These are phyloP conservation scores for Sambucus nigra DNA, from an alignment of 129 eudicot genomes.

Conservation along the genomic window DNA sequence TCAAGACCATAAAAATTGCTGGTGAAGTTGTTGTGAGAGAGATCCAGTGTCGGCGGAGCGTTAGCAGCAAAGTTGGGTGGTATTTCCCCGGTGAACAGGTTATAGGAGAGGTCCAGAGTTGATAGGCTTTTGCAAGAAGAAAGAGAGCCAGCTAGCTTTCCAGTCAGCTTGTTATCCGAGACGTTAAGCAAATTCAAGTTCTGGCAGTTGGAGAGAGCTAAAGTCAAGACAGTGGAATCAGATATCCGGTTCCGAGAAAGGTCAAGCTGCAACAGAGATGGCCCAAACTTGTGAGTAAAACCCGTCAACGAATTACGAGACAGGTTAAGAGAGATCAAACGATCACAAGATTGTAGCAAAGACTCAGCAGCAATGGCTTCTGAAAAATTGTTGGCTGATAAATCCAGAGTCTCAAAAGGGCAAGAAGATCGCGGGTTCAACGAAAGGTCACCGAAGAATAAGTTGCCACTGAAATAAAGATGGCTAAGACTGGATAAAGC, in stretches of 20 bases:
- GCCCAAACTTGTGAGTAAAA: slow-evolving; percentile 25
- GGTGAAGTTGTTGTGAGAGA: slow-evolving; percentile 64
- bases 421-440: slow-evolving; percentile 27
- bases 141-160: slow-evolving; percentile 31
- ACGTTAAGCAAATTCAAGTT: slow-evolving; percentile 50
- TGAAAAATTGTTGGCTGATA: slow-evolving; percentile 41
- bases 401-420: slow-evolving; percentile 25
- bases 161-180: slow-evolving; percentile 49
- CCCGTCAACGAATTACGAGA: slow-evolving; percentile 25
- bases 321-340: slow-evolving; percentile 29
- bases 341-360: slow-evolving; percentile 27
- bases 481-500: slow-evolving; percentile 31
- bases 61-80: slow-evolving; percentile 22
- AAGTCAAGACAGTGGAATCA: slow-evolving; percentile 38
- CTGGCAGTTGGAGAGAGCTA: slow-evolving; percentile 40
- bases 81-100: slow-evolving; percentile 34
- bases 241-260: slow-evolving; percentile 33
- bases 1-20: slow-evolving; percentile 38
- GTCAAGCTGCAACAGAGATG: slow-evolving; percentile 38
- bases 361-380: slow-evolving; percentile 28
- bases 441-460: slow-evolving; percentile 64
- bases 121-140: slow-evolving; percentile 48
- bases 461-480: slow-evolving; percentile 47
- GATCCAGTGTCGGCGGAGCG: slow-evolving; percentile 35
- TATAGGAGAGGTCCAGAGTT: slow-evolving; percentile 42